These are phyloP conservation scores for Wickerhamomyces sp. DNA, from an alignment of 1,139 yeast genomes.

Conservation along the genomic window DNA sequence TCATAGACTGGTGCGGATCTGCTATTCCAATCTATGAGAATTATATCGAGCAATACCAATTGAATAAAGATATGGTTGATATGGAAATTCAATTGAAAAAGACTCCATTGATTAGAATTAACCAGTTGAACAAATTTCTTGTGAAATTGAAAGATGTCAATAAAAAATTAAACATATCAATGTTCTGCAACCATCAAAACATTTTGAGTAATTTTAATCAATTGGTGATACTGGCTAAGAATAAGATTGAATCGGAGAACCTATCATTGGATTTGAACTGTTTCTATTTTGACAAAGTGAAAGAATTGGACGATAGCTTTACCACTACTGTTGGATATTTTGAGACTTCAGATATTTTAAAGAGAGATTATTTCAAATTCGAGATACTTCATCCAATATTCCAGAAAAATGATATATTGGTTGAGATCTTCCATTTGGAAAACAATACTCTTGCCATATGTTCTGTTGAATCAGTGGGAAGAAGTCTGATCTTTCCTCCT, in stretches of 20 bases:
- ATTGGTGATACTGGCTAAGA: conserved; percentile 11
- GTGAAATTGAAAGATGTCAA: conserved; percentile 5
- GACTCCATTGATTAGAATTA: conserved; percentile 36
- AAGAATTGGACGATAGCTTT: conserved; percentile 22
- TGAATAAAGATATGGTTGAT: conserved; percentile 29
- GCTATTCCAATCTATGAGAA: conserved; percentile 22
- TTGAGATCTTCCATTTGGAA: conserved; percentile 17
- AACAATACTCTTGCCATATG: conserved; percentile 25
- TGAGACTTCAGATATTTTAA: conserved; percentile 24
- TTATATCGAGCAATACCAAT: conserved; percentile 29
- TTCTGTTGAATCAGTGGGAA: conserved; percentile 24
- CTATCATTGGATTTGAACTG: conserved; percentile 20
- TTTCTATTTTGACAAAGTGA: conserved; percentile 27
- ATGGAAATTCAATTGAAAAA: conserved; percentile 31
- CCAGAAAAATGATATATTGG: conserved; percentile 11
- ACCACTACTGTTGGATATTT: conserved; percentile 23
- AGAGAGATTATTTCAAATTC: conserved; percentile 29
- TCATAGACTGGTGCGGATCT: conserved; percentile 11
- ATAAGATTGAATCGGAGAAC: conserved; percentile 19
- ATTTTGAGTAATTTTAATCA: not conserved
- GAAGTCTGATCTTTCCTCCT: conserved; percentile 33
- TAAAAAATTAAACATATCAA: not conserved
- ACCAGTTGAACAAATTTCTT: conserved; percentile 28
- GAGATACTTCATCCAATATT: conserved; percentile 24
- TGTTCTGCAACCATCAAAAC: not conserved